Evolutionary conservation across 164 flowering plant species (phyloP).

Genomic region (Malania oleifera): DNA sequence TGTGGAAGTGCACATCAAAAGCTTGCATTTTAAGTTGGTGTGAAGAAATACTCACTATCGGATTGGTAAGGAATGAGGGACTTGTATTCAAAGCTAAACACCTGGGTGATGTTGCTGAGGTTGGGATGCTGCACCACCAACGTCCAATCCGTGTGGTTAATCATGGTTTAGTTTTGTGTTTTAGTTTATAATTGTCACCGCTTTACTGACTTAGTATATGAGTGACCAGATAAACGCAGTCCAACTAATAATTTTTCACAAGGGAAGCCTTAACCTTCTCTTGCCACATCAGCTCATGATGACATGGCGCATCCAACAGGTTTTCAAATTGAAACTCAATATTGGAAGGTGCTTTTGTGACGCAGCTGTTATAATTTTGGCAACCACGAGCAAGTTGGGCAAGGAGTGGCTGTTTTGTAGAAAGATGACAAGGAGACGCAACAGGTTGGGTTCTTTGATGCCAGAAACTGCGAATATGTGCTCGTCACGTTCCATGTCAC

Average conservation of each 20-base stretch:
- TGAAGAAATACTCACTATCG: slow-evolving; percentile 62
- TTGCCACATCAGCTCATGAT: too few species aligned
- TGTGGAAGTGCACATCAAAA: too few species aligned
- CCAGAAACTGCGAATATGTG: slow-evolving; percentile 37
- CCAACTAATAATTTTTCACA: too few species aligned
- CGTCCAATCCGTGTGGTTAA: slow-evolving; percentile 74
- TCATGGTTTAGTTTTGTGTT: too few species aligned
- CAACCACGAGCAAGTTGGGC: slow-evolving; percentile 34
- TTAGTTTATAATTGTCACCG: too few species aligned
- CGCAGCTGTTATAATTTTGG: slow-evolving; percentile 16
- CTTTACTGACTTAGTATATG: too few species aligned
- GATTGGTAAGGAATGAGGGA: slow-evolving; percentile 64
- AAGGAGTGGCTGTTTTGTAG: slow-evolving; percentile 33
- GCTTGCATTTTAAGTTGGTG: background rate
- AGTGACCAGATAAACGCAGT: too few species aligned
- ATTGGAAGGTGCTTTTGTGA: slow-evolving; percentile 4
- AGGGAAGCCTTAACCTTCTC: too few species aligned
- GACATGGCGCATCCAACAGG: too few species aligned
- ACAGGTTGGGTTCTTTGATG: slow-evolving; percentile 24
- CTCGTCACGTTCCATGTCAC: slow-evolving; percentile 73
- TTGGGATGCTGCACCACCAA: slow-evolving; percentile 81
- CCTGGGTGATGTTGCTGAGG: slow-evolving; percentile 76
- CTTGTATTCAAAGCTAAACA: slow-evolving; percentile 83
- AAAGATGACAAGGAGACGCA: slow-evolving; percentile 45
- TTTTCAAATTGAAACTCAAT: too few species aligned